A percentile compares a stretch with the other conserved stretches of the same genome.
These are phyloP conservation scores for Pseudohyphozyma bogoriensis DNA, from an alignment of 768 basidiomycete genomes.

Conservation along the genomic window DNA sequence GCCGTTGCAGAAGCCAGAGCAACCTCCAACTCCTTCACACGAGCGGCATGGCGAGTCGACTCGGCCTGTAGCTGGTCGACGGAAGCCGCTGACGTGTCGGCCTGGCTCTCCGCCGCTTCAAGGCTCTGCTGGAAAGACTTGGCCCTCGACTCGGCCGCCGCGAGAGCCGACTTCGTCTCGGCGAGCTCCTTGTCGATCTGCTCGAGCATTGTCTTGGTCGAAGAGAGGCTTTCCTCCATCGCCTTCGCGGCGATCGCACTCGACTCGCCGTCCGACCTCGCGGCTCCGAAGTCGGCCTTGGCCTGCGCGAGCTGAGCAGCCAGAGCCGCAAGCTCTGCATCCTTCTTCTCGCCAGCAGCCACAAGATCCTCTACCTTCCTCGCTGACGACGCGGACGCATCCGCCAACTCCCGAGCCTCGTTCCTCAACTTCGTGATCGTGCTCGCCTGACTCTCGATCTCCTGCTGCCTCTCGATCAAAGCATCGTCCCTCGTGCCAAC, in stretches of 20 bases:
- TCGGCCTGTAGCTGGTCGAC: slow-evolving; percentile 10
- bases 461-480: too few species aligned
- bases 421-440: too few species aligned
- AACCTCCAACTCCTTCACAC: slow-evolving; percentile 44
- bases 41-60: slow-evolving; percentile 30
- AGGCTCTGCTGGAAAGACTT: background rate
- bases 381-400: too few species aligned
- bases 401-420: too few species aligned
- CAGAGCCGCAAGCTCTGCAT: too few species aligned
- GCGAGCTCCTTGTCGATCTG: slow-evolving; percentile 47
- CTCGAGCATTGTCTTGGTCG: slow-evolving; percentile 17
- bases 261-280: background rate
- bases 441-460: too few species aligned
- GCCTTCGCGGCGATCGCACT: background rate
- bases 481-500: too few species aligned
- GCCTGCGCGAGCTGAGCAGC: background rate
- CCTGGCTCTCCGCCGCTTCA: slow-evolving; percentile 49
- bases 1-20: background rate
- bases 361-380: too few species aligned
- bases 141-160: slow-evolving; percentile 8
- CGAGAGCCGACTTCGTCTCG: slow-evolving; percentile 33
- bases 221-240: background rate
- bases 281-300: background rate
- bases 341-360: background rate
- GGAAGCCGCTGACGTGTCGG: slow-evolving; percentile 20